These are phyloP conservation scores for Piromyces sp. DNA, from an alignment of 192 early-diverging fungal species.

Conservation along the genomic window DNA sequence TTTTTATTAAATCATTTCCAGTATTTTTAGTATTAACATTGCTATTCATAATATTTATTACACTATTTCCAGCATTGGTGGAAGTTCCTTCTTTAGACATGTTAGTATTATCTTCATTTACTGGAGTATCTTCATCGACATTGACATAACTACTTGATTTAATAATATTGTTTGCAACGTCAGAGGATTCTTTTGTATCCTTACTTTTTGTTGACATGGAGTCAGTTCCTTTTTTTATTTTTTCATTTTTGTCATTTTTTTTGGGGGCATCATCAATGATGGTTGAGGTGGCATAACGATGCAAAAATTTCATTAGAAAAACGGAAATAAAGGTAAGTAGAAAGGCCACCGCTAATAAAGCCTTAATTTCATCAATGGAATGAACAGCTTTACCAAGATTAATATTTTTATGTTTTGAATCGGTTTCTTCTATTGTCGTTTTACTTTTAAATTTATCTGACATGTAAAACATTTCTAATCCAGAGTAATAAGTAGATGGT, in stretches of 20 bases:
- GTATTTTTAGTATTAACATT: too few species aligned
- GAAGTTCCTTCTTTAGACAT: too few species aligned
- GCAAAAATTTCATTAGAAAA: not conserved
- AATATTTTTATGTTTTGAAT: not conserved
- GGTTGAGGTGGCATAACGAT: not conserved
- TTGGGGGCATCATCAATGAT: not conserved
- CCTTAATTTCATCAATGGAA: not conserved
- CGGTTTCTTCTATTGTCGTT: not conserved
- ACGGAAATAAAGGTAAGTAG: not conserved
- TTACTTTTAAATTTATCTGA: not conserved
- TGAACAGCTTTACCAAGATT: not conserved
- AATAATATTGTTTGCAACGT: not conserved
- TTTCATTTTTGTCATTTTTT: not conserved
- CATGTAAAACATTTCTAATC: not conserved
- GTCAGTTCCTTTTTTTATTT: not conserved
- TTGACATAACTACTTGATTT: not conserved
- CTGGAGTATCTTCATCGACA: not conserved
- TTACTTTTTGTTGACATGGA: not conserved
- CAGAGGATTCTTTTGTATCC: not conserved
- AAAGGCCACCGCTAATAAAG: not conserved
- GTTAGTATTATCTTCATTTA: too few species aligned
- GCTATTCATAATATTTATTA: too few species aligned
- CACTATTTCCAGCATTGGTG: too few species aligned
- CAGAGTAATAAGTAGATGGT: not conserved
- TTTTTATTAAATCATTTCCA: too few species aligned